Base-by-base conservation (phyloP, 1,284 basidiomycete species). In the Trichosporon coremiiforme region DNA sequence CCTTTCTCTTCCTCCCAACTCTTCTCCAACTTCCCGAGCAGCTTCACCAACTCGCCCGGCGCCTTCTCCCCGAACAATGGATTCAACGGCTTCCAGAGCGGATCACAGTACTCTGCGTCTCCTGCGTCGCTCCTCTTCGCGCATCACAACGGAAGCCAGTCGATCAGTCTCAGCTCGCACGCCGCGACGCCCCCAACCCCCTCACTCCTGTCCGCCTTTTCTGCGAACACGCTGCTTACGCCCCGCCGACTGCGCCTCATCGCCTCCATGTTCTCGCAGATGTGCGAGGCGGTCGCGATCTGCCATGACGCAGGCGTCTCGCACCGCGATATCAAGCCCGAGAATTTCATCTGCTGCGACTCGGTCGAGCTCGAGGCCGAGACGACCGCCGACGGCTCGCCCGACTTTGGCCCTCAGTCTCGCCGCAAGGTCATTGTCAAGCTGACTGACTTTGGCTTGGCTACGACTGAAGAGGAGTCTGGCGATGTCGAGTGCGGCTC, bases 401-500 rank as follows among this genome's bases (percentile, higher is more conserved):
- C 76, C 15, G 76, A 80, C 66, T 82, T 82, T 71, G 80, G 80
- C 22, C 80, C 80, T 1, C 81, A 82, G 69, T 78, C 81, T 9
- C 81, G 79, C 70, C 85, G 87, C 73, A 92, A 93, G 83, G 86
- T 88, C 22, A 82, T 87, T 33, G 88, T 98, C 86, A 99, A 99
- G 86, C 88, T 99, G 73, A 91, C 94, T 29, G 96, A 99, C 84
- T 99, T 98, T 86, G 96, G 96, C 47, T 85, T 99, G 45, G 95
- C 94, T 8, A 98, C 95, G 0, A 91, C 89, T 12, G 94, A 98
- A 77, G 84, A 88, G 72, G 89, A 92, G 71, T 95, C 92, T 73
- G 90, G 92, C 71, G 96, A 99, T 84, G 95, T 99, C 88, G 95
- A 98, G 82, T 99, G 97, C 84, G 96, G 96, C 69, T 96, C 93